These are phyloP conservation scores for Blastobotrys apis DNA, from an alignment of 1,139 yeast genomes.

Conservation along the genomic window DNA sequence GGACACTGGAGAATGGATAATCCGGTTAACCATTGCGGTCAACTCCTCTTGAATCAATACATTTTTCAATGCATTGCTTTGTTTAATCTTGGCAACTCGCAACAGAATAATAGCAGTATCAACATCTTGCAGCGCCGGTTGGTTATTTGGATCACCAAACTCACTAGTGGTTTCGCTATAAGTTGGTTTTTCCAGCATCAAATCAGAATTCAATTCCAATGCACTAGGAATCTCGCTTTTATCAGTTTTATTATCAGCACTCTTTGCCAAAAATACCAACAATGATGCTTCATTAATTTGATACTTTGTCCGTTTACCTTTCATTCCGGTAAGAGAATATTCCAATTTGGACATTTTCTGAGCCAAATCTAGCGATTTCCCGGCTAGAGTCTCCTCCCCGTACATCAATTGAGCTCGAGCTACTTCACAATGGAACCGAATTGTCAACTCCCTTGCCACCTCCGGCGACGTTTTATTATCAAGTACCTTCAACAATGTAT, in stretches of 20 bases:
- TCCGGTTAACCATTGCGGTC: slow-evolving; percentile 65
- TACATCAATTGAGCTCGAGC: slow-evolving; percentile 51
- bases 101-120: slow-evolving; percentile 72
- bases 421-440: slow-evolving; percentile 54
- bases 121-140: slow-evolving; percentile 64
- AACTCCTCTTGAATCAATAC: slow-evolving; percentile 78
- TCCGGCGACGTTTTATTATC: slow-evolving; percentile 23
- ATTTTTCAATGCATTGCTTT: slow-evolving; percentile 67
- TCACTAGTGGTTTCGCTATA: slow-evolving; percentile 29
- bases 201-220: slow-evolving; percentile 67
- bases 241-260: slow-evolving; percentile 35
- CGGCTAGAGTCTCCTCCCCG: slow-evolving; percentile 57
- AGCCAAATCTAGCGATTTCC: slow-evolving; percentile 53
- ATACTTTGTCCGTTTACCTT: slow-evolving; percentile 81
- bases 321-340: slow-evolving; percentile 76
- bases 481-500: slow-evolving; percentile 15
- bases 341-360: slow-evolving; percentile 51
- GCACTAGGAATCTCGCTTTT: slow-evolving; percentile 30
- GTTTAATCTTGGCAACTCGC: slow-evolving; percentile 59
- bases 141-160: slow-evolving; percentile 74
- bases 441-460: slow-evolving; percentile 26
- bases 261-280: slow-evolving; percentile 73
- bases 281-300: slow-evolving; percentile 70
- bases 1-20: slow-evolving; percentile 50
- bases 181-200: slow-evolving; percentile 72